These are phyloP conservation scores for Dentipellis sp. DNA, from an alignment of 768 basidiomycete species.

Conservation along the genomic window DNA sequence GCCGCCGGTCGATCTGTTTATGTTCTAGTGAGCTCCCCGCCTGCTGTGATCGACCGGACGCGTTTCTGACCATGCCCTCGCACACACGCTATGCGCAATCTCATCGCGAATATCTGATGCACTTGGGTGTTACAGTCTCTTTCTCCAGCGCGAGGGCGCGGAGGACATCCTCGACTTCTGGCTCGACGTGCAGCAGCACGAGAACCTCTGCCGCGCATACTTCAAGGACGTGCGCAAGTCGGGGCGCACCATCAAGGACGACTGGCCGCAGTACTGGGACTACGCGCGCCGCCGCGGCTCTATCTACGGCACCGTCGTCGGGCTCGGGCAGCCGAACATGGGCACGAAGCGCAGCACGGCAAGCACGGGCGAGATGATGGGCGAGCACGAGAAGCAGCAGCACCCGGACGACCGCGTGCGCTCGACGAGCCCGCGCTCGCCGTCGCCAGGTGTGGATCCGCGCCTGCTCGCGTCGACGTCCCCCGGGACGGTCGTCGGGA, in stretches of 20 bases:
- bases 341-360: conserved; percentile 70
- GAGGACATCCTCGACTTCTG: conserved; percentile 98
- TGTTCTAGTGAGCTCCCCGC: conserved; percentile 82
- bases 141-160: conserved; percentile 89
- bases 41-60: conserved; percentile 5
- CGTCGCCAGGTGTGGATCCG: conserved; percentile 24
- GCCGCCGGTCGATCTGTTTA: conserved; percentile 96
- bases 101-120: background rate
- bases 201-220: conserved; percentile 96
- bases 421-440: conserved; percentile 44
- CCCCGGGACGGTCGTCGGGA: conserved; percentile 37
- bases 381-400: conserved; percentile 57
- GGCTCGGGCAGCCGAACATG: conserved; percentile 47
- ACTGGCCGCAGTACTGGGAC: conserved; percentile 98
- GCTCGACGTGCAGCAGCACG: conserved; percentile 99
- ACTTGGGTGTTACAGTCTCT: conserved; percentile 48
- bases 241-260: conserved; percentile 85
- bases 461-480: conserved; percentile 38
- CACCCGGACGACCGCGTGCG: conserved; percentile 38
- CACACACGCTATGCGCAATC: background rate
- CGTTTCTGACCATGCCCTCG: background rate
- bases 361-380: conserved; percentile 66
- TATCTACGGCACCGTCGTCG: conserved; percentile 87
- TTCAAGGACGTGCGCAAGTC: conserved; percentile 98
- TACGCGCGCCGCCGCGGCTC: conserved; percentile 88